These are phyloP conservation scores for Scenedesmus sp. DNA, from an alignment of 163 green algal species.

Conservation along the genomic window DNA sequence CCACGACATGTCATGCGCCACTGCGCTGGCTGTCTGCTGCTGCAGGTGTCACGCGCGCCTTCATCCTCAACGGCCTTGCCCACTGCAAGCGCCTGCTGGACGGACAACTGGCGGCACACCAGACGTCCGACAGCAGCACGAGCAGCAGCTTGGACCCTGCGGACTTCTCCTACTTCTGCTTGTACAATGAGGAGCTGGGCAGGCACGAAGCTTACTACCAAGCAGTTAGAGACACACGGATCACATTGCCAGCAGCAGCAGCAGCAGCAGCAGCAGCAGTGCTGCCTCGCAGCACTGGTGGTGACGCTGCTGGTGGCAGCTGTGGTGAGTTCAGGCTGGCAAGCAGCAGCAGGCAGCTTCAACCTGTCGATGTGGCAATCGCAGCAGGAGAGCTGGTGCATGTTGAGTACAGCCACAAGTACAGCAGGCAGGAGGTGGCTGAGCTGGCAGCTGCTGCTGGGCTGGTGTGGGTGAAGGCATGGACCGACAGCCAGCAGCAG, in stretches of 20 bases:
- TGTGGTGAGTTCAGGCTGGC: neutral
- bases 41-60: conserved; percentile 24
- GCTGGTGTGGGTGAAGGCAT: conserved; percentile 7
- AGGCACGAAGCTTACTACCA: conserved; percentile 49
- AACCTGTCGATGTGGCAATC: neutral
- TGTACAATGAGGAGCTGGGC: conserved; percentile 36
- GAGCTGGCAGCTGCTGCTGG: conserved; percentile 32
- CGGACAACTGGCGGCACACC: neutral
- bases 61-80: conserved; percentile 48
- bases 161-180: conserved; percentile 33
- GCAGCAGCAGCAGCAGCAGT: neutral
- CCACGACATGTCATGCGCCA: neutral
- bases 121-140: too few species aligned
- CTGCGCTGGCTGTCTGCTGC: neutral
- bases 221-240: conserved; percentile 23
- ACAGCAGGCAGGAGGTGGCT: conserved; percentile 28
- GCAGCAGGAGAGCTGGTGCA: conserved; percentile 40
- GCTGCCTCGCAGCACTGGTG: neutral
- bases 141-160: neutral
- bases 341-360: neutral
- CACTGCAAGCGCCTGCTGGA: conserved; percentile 27
- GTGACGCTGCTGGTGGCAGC: neutral
- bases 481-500: conserved; percentile 14
- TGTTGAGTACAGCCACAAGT: conserved; percentile 50
- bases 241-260: conserved; percentile 29